Evolutionary conservation across 2,329 filamentous ascomycete species (phyloP).

Genomic region (Truncatella angustata): DNA sequence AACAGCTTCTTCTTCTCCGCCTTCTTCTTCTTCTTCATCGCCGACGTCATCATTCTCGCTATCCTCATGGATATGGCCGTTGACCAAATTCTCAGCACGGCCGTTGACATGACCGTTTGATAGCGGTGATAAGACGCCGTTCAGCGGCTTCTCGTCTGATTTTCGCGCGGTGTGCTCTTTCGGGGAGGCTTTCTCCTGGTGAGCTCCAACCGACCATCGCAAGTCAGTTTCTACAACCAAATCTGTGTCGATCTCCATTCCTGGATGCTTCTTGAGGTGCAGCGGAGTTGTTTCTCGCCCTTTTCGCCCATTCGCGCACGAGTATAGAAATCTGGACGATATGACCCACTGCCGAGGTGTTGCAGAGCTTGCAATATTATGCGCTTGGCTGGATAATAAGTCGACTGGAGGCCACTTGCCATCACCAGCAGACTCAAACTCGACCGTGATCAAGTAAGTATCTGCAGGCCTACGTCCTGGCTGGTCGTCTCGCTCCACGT

Average conservation of each 20-base stretch:
- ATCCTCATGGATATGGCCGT: conserved; percentile 21
- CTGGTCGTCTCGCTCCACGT: conserved; percentile 46
- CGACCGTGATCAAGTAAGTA: conserved; percentile 48
- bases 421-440: conserved; percentile 50
- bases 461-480: conserved; percentile 46
- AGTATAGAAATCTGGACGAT: conserved; percentile 24
- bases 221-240: conserved; percentile 30
- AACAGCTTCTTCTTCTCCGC: conserved; percentile 45
- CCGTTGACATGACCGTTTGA: conserved; percentile 33
- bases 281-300: conserved; percentile 24
- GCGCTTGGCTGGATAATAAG: conserved; percentile 27
- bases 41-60: conserved; percentile 23
- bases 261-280: conserved; percentile 22
- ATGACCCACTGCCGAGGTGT: conserved; percentile 27
- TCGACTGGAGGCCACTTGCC: conserved; percentile 52
- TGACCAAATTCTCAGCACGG: conserved; percentile 18
- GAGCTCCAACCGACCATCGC: conserved; percentile 26
- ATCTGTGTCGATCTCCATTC: conserved; percentile 18
- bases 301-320: conserved; percentile 29
- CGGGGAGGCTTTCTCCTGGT: conserved; percentile 12
- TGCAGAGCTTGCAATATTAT: conserved; percentile 21
- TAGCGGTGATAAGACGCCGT: conserved; percentile 29
- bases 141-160: conserved; percentile 34
- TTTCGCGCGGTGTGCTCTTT: neutral
- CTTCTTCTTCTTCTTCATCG: conserved; percentile 30